Percentiles rank a stretch among this genome's conserved stretches.
Conservation (phyloP, 2,329 filamentous ascomycete species). For the Talaromyces sp. region DNA sequence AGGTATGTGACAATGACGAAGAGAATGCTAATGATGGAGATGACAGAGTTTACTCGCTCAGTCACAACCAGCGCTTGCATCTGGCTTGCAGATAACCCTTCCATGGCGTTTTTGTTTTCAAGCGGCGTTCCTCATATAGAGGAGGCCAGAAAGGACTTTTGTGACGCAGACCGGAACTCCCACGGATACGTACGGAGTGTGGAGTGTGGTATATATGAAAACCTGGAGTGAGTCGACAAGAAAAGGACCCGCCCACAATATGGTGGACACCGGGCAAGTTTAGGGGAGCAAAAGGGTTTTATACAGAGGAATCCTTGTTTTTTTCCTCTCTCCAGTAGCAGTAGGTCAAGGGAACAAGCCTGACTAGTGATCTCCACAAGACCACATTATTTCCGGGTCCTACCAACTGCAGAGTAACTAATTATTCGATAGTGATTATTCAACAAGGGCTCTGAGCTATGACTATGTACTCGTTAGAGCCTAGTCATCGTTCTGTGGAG, state of each 20-base stretch:
- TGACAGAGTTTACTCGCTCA: slow-evolving; percentile 17
- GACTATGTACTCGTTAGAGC: not conserved
- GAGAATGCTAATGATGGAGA: slow-evolving; percentile 17
- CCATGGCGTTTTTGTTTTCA: not conserved
- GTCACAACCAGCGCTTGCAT: slow-evolving; percentile 12
- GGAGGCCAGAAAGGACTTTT: not conserved
- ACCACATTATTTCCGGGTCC: not conserved
- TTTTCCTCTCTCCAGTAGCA: not conserved
- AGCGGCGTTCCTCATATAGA: not conserved
- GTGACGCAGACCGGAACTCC: not conserved
- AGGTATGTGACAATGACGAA: slow-evolving; percentile 20
- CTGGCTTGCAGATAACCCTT: not conserved
- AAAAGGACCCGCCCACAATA: not conserved
- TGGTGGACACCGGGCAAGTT: not conserved
- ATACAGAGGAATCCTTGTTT: not conserved
- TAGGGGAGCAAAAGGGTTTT: not conserved
- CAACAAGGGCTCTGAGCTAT: not conserved
- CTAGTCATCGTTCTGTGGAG: not conserved
- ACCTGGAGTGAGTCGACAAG: not conserved
- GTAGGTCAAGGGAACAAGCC: not conserved
- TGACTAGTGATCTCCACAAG: not conserved
- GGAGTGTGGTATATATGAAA: not conserved
- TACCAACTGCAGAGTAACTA: not conserved
- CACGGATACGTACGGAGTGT: not conserved
- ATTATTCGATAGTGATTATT: not conserved